These are phyloP conservation scores for Scytalidium sp. DNA, from an alignment of 2,329 filamentous ascomycete genomes.

Conservation along the genomic window DNA sequence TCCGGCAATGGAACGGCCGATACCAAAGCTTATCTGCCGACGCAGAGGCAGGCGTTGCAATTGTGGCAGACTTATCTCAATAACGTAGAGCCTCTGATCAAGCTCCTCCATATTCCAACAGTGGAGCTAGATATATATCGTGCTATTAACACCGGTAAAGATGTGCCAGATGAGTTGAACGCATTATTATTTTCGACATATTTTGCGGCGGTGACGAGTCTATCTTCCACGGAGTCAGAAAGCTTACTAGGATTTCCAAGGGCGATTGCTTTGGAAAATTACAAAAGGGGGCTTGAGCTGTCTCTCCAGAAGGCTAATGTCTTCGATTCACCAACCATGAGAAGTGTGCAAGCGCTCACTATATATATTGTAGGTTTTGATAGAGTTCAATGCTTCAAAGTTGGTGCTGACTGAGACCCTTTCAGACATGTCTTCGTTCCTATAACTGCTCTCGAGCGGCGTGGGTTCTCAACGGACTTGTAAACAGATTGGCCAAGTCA, in stretches of 20 bases:
- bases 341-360: conserved; percentile 47
- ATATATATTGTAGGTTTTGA: conserved; percentile 40
- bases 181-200: conserved; percentile 50
- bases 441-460: conserved; percentile 29
- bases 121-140: conserved; percentile 56
- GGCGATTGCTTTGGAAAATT: conserved; percentile 35
- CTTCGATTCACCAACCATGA: conserved; percentile 44
- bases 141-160: conserved; percentile 54
- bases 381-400: not conserved
- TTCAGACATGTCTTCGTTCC: conserved; percentile 40
- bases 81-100: conserved; percentile 69
- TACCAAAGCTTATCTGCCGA: not conserved
- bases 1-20: not conserved
- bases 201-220: conserved; percentile 41
- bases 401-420: not conserved
- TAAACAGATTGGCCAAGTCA: conserved; percentile 53
- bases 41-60: conserved; percentile 2
- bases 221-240: conserved; percentile 9
- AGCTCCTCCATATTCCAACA: conserved; percentile 66
- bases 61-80: conserved; percentile 67
- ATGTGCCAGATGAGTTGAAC: conserved; percentile 40
- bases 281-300: conserved; percentile 48
- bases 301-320: conserved; percentile 48
- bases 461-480: conserved; percentile 54
- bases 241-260: conserved; percentile 34